Evolutionary conservation across 306 rosid genomes (phyloP).

Genomic region (Trifolium fragiferum): DNA sequence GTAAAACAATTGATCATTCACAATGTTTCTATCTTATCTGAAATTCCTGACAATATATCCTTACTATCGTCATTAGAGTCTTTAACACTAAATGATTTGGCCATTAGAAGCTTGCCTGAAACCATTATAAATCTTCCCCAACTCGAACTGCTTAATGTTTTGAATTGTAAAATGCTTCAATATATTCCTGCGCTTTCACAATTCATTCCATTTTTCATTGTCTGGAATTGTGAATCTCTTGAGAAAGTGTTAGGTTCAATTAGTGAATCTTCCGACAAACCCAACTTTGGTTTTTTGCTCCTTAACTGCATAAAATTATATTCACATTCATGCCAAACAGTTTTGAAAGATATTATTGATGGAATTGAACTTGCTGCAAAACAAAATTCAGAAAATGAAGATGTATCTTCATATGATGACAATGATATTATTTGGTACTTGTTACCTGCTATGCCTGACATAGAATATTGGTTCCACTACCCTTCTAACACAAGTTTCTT

Average conservation of each 20-base stretch:
- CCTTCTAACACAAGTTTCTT: no score
- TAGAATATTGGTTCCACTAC: no score
- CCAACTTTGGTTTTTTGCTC: no score
- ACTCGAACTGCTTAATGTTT: background rate
- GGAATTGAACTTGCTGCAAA: background rate
- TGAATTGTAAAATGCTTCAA: background rate
- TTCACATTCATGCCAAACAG: background rate
- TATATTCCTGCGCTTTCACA: constrained; percentile 10
- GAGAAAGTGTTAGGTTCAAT: background rate
- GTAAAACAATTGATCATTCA: background rate
- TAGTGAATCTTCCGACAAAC: no score
- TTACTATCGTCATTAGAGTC: constrained; percentile 23
- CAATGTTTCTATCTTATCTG: background rate
- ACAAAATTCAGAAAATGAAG: background rate
- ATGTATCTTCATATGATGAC: no score
- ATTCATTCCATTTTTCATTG: background rate
- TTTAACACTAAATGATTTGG: rapidly evolving
- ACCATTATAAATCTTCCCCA: constrained; percentile 1
- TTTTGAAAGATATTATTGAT: background rate
- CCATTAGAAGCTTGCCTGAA: constrained; percentile 29
- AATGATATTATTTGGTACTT: no score
- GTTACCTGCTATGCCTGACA: no score
- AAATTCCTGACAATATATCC: constrained; percentile 29
- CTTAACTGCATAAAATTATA: background rate
- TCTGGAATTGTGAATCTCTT: background rate